Conservation (phyloP, 148 eudicot genomes). For the Rhododendron kiyosumense region DNA sequence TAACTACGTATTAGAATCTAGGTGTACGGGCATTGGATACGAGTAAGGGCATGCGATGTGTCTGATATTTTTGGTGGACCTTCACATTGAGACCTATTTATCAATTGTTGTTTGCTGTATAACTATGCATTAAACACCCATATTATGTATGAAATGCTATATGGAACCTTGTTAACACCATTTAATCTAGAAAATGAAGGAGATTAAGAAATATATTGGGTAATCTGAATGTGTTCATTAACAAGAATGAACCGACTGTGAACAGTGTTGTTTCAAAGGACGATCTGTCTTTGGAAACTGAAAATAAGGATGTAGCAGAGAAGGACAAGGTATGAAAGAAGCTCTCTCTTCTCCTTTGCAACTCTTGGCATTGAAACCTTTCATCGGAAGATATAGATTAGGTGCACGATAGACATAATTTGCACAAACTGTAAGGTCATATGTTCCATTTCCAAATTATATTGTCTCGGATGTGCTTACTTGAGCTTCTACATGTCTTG, state of each 20-base stretch:
- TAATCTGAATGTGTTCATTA: neutral
- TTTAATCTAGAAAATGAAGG: neutral
- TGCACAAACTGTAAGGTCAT: neutral
- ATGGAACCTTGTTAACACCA: neutral
- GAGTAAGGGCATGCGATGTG: neutral
- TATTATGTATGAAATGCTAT: neutral
- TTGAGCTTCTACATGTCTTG: slow-evolving; percentile 3
- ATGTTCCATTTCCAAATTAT: neutral
- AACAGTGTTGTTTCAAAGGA: neutral
- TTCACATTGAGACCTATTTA: neutral
- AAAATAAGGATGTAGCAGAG: neutral
- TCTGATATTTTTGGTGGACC: neutral
- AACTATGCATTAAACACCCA: neutral
- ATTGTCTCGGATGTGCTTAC: neutral
- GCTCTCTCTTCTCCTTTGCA: neutral
- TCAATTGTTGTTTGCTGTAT: neutral
- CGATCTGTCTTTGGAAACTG: neutral
- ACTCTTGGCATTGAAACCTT: neutral
- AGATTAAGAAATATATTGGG: neutral
- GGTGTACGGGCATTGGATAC: neutral
- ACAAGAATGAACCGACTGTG: neutral
- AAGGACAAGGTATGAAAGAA: slow-evolving; percentile 1
- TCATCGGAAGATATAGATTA: neutral
- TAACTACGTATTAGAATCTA: neutral
- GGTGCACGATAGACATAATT: neutral